Percentiles rank a stretch among this genome's conserved stretches.
Evolutionary conservation across 768 basidiomycete species (phyloP).

Genomic region (Tulasnella sp.): DNA sequence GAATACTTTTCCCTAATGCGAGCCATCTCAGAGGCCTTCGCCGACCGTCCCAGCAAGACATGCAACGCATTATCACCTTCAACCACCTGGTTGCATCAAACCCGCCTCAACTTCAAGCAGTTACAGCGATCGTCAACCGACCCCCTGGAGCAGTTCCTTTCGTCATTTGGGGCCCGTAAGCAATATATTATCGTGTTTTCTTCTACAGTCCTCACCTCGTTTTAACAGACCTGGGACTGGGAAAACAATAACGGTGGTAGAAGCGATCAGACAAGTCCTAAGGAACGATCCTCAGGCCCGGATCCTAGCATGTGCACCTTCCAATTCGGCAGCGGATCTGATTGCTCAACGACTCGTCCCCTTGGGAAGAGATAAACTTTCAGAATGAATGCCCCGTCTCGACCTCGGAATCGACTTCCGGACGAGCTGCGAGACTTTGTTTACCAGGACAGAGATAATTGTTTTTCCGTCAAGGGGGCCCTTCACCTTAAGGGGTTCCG

Average conservation of each 20-base stretch:
- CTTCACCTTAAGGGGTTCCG: conserved; percentile 37
- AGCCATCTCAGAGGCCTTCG: conserved; percentile 22
- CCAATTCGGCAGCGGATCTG: conserved; percentile 26
- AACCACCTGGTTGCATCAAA: conserved; percentile 7
- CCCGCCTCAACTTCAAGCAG: conserved; percentile 6
- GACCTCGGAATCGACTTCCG: conserved; percentile 33
- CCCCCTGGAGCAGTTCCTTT: not conserved
- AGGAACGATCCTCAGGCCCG: not conserved
- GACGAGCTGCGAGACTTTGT: conserved; percentile 36
- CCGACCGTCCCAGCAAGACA: conserved; percentile 3
- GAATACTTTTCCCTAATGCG: conserved; percentile 44
- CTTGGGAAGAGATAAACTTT: conserved; percentile 13
- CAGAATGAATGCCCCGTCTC: conserved; percentile 23
- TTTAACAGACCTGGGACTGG: conserved; percentile 23
- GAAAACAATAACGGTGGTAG: conserved; percentile 24
- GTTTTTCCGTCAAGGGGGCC: conserved; percentile 41
- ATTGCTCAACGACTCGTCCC: conserved; percentile 20
- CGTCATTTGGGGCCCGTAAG: conserved; percentile 15
- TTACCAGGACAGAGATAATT: conserved; percentile 34
- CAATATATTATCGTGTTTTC: not conserved
- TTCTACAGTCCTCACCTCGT: not conserved
- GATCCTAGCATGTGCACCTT: conserved; percentile 25
- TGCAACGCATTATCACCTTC: not conserved
- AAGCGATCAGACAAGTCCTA: conserved; percentile 22
- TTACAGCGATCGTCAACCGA: conserved; percentile 3